Conservation (phyloP, 768 basidiomycete genomes). For the Harrya chromipes region DNA sequence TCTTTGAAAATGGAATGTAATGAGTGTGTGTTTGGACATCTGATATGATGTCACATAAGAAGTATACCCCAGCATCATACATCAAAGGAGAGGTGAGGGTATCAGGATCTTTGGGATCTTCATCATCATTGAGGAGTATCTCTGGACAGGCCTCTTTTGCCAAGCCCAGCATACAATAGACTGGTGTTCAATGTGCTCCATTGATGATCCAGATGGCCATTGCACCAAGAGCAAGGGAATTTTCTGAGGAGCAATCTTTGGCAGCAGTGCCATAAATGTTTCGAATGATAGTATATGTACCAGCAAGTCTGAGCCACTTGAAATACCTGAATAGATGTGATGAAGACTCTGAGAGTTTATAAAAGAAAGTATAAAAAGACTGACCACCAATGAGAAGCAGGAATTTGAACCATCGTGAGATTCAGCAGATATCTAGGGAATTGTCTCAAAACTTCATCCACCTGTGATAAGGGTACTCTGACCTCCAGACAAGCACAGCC, state of each 20-base stretch:
- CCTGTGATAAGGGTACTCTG: background rate
- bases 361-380: background rate
- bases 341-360: too few relatives aligned
- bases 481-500: background rate
- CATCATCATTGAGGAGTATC: background rate
- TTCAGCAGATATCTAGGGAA: background rate
- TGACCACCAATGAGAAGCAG: constrained; percentile 1
- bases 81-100: background rate
- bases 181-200: background rate
- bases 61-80: constrained; percentile 6
- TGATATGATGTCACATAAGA: background rate
- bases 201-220: constrained; percentile 7
- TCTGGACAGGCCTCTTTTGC: background rate
- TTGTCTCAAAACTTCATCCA: background rate
- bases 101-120: background rate
- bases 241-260: background rate
- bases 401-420: background rate
- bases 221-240: constrained; percentile 1
- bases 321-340: constrained; percentile 3
- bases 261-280: background rate
- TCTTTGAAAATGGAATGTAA: background rate
- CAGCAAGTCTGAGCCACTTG: constrained; percentile 1
- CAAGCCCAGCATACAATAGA: background rate
- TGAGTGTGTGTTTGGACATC: background rate
- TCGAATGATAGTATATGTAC: accelerated